Conservation (phyloP, 2,329 filamentous ascomycete species). For the Daldinia sp. region DNA sequence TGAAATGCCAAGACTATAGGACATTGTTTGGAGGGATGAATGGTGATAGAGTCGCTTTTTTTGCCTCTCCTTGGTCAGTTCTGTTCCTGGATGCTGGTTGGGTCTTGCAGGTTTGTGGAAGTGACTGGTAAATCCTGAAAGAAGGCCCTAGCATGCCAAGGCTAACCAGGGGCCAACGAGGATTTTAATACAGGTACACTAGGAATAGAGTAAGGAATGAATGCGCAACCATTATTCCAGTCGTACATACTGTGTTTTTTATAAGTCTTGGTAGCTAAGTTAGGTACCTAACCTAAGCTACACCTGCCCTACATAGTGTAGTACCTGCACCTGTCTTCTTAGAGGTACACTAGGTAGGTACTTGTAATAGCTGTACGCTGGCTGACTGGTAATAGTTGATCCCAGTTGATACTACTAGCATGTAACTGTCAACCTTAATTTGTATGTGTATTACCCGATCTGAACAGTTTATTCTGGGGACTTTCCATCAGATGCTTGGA, state of each 20-base stretch:
- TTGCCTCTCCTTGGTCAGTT: constrained; percentile 18
- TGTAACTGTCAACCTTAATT: constrained; percentile 15
- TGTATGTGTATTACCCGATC: constrained; percentile 9
- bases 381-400: neutral
- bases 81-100: neutral
- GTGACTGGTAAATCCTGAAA: constrained; percentile 4
- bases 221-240: neutral
- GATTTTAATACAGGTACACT: constrained; percentile 1
- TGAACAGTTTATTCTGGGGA: neutral
- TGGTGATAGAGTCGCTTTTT: constrained; percentile 31
- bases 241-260: constrained; percentile 3
- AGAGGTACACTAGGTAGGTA: neutral
- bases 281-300: neutral
- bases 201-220: neutral
- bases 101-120: neutral
- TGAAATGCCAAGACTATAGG: constrained; percentile 33
- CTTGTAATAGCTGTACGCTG: too few relatives aligned
- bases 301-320: neutral
- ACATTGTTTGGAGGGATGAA: constrained; percentile 19
- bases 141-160: constrained; percentile 3
- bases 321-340: neutral
- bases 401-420: too few relatives aligned
- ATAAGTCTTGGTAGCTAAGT: neutral
- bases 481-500: constrained; percentile 5
- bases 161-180: constrained; percentile 3